phyloP scores from a whole-genome alignment of 306 rosid genomes.

The Pachyrhizus erosus region DNA sequence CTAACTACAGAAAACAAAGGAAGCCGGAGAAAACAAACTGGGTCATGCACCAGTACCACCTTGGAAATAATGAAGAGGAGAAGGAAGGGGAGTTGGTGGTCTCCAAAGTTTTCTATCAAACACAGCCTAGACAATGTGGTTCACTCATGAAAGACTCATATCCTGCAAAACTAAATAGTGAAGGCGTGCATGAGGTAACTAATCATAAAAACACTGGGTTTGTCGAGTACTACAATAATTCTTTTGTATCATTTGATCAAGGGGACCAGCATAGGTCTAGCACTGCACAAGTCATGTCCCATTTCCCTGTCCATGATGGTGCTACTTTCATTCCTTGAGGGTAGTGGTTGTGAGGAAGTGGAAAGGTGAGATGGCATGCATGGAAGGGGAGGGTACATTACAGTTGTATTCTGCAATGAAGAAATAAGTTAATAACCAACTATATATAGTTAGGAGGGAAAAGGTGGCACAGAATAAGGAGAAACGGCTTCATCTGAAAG shows the following conservation, averaged over 20 bases:
- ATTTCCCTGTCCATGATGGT: constrained; percentile 59
- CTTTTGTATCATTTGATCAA: constrained; percentile 68
- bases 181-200: constrained; percentile 43
- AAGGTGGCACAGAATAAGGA: constrained; percentile 45
- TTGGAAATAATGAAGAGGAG: constrained; percentile 78
- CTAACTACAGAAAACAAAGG: constrained; percentile 77
- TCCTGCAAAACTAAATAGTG: constrained; percentile 45
- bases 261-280: constrained; percentile 57
- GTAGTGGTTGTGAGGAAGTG: background rate
- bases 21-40: constrained; percentile 88
- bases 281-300: constrained; percentile 51
- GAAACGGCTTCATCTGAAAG: constrained; percentile 45
- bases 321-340: constrained; percentile 61
- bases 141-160: constrained; percentile 59
- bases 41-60: constrained; percentile 86
- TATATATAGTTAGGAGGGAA: constrained; percentile 30
- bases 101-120: constrained; percentile 81
- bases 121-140: constrained; percentile 91
- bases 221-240: constrained; percentile 55
- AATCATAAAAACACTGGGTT: constrained; percentile 48
- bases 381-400: constrained; percentile 15
- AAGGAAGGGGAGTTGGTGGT: constrained; percentile 83
- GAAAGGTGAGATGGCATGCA: background rate
- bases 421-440: constrained; percentile 52
- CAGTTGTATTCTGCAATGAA: constrained; percentile 37